Base-by-base conservation (phyloP, 768 basidiomycete genomes). In the Mycena epipterygia region DNA sequence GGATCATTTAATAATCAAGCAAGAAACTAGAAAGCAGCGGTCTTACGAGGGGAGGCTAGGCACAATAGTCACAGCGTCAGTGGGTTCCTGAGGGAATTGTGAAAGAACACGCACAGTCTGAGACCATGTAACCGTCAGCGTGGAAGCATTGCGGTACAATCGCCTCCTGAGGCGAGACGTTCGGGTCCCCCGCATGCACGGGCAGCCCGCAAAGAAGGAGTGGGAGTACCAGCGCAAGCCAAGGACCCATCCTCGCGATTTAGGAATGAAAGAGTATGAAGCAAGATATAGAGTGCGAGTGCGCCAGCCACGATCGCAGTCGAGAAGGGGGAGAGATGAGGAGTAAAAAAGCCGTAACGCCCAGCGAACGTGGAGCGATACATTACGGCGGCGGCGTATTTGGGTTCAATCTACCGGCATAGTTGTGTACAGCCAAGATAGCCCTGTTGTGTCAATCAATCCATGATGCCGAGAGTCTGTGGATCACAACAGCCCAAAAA, bases 71-170 rank as follows among this genome's bases (percentile, higher is more conserved):
- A 5, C 39, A n/a, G 41, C 19, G 23, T 12, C 4, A 29, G 14
- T 3, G 42, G 49, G 14, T 27, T 2, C 6, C 14, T 7, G 14
- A 14, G 14, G 14, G 35, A 7, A 12, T 12, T 4, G 29, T 19
- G 25, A 7, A 30, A 30, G 0, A 12, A 14, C 35, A 41, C 62
- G 25, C 6, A 64, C 62, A 30, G 49, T 12, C 19, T 52, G 25
- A 0, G 23, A 27, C 62, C 62, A 53, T 12, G 27, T 11, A 1
- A 17, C 51, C 39, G 23, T 42, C 33, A 53, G 33, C 19, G 37
- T 53, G 23, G 37, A n/a, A 19, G 27, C 62, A 64, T 42, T 64
- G 62, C 49, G 62, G 49, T 21, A 64, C 62, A 30, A 53, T 33
- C 3, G 35, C 7, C 49, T 53, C 49, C 21, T 39, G 29, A n/a